phyloP scores from a whole-genome alignment of 106 monocot species.

The Iris macrosiphon region DNA sequence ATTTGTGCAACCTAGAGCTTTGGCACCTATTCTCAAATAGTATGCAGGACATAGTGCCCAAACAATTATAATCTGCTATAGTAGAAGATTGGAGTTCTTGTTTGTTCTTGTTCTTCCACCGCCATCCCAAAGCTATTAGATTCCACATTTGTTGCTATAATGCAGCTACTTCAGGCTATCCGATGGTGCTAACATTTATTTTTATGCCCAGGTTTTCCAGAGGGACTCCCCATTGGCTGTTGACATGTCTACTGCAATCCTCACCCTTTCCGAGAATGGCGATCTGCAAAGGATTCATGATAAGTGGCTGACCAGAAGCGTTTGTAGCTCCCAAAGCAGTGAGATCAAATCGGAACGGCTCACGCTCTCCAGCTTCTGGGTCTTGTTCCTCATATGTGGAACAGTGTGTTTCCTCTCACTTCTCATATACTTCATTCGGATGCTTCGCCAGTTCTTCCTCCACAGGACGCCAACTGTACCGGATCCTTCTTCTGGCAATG shows the following conservation, averaged over 20 bases:
- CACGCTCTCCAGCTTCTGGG: conserved; percentile 50
- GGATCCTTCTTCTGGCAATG: conserved; percentile 8
- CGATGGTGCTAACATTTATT: no score
- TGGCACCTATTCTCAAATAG: no score
- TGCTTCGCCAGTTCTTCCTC: conserved; percentile 30
- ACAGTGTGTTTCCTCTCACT: conserved; percentile 47
- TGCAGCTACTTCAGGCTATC: no score
- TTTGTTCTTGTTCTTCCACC: no score
- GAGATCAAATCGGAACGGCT: conserved; percentile 44
- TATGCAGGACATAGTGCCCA: no score
- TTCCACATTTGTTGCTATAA: no score
- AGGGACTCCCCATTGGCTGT: conserved; percentile 60
- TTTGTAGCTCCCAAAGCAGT: conserved; percentile 21
- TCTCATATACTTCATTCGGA: conserved; percentile 25
- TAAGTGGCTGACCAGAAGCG: conserved; percentile 49
- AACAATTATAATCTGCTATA: no score
- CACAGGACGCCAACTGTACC: conserved; percentile 3
- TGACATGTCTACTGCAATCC: conserved; percentile 73
- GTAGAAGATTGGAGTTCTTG: no score
- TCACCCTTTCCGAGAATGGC: conserved; percentile 69
- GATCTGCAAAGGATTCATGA: conserved; percentile 70
- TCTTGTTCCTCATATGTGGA: conserved; percentile 60
- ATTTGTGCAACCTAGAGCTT: no score
- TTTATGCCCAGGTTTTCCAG: conserved; percentile 61
- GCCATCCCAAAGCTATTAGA: no score